Base-by-base conservation (phyloP, 129 eudicot genomes). In the Flaveria trinervia region DNA sequence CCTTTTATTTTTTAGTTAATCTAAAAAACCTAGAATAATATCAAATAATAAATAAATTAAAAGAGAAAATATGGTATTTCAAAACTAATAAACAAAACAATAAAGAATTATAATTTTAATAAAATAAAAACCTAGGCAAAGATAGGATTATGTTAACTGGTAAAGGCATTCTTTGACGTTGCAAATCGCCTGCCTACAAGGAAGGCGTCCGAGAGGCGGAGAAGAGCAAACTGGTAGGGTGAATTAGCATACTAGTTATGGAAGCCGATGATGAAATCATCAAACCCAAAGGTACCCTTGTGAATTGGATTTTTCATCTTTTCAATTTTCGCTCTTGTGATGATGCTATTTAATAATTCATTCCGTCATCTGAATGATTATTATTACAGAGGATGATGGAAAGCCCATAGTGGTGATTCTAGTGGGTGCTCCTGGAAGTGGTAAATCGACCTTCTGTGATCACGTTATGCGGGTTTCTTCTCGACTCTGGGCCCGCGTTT, bases 401-500 rank as follows among this genome's bases (percentile, higher is more conserved):
- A 88, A 84, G 75, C 79, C 88, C 70, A 50, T 95, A 22, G 73
- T 88, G 73, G 85, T 95, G 66, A 74, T 95, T 56, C 78, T 95
- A 68, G 73, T 89, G 67, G 99, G 99, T 41, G 86, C 93, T 50
- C 99, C 99, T 18, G 99, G 99, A 51, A 95, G 99, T 83, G 99
- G 99, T 5, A 95, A 95, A 82, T 95, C 99, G 23, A 89, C 97
- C 52, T 95, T 95, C 76, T 95, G 96, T 61, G 96, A 91, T 12
- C 84, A 81, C 55, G 93, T 95, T 79, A 86, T 83, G 71, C 83
- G 79, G 45, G 71, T 72, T 59, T 87, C 96, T 3, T 46, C 85
- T 74, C 90, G 95, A n/a, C 90, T 89, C 5, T 95, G 97, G 99
- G 77, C 72, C 56, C 99, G 97, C 49, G 81, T 95, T 59, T 95